Percentiles rank a stretch among this genome's conserved stretches.
phyloP scores from a whole-genome alignment of 192 early-diverging fungal species.

The Backusella morwellensis region DNA sequence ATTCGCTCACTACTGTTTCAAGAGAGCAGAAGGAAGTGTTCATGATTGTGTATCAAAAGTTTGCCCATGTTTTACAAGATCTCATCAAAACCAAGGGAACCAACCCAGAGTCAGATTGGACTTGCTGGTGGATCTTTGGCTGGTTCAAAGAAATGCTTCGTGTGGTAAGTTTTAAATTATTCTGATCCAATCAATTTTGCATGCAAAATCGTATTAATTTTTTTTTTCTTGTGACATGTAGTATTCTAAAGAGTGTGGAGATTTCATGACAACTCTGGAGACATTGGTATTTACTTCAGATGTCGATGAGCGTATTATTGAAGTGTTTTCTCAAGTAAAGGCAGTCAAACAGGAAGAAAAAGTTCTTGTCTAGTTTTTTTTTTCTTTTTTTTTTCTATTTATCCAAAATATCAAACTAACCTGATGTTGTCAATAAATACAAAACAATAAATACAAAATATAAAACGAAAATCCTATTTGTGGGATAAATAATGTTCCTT shows the following conservation, averaged over 20 bases:
- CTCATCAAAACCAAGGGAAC: slow-evolving; percentile 32
- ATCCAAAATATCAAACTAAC: neutral
- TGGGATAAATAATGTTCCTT: neutral
- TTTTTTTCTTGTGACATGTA: slow-evolving; percentile 24
- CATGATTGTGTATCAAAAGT: slow-evolving; percentile 67
- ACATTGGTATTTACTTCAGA: slow-evolving; percentile 49
- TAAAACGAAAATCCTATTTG: neutral
- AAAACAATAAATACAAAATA: neutral
- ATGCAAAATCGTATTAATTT: neutral
- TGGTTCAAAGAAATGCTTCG: slow-evolving; percentile 61
- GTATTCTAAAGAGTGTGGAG: slow-evolving; percentile 56
- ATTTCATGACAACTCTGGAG: slow-evolving; percentile 57
- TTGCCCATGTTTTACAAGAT: slow-evolving; percentile 49
- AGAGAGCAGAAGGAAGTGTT: slow-evolving; percentile 85
- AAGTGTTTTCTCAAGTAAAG: slow-evolving; percentile 30
- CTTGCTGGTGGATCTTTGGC: slow-evolving; percentile 64
- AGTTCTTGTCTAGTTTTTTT: neutral
- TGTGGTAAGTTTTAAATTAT: slow-evolving; percentile 49
- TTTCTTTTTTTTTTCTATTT: neutral
- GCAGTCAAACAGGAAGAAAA: neutral
- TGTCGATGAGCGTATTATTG: slow-evolving; percentile 44
- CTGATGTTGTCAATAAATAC: neutral
- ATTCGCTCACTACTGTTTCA: slow-evolving; percentile 62
- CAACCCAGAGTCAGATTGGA: slow-evolving; percentile 31
- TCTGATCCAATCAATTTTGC: slow-evolving; percentile 2